A percentile compares a stretch with the other conserved stretches of the same genome.
Evolutionary conservation across 768 basidiomycete genomes (phyloP).

Genomic region (Hygrocybe coccinea): DNA sequence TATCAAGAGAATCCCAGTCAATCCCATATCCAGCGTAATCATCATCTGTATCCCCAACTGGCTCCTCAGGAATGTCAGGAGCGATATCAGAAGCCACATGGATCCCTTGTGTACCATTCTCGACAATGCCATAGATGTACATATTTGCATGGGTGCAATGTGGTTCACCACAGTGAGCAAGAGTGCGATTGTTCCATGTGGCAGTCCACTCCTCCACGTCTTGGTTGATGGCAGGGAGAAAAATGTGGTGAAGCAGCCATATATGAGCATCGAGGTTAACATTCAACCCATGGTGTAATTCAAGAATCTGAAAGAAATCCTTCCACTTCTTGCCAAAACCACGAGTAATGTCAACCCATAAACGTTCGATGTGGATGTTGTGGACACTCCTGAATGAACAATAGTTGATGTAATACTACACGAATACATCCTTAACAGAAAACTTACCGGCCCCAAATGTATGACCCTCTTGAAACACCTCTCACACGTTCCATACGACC

Average conservation of each 20-base stretch:
- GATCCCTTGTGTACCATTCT: constrained; percentile 27
- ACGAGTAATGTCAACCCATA: constrained; percentile 37
- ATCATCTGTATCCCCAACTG: constrained; percentile 2
- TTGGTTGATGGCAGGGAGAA: constrained; percentile 28
- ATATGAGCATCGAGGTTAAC: constrained; percentile 25
- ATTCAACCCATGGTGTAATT: constrained; percentile 26
- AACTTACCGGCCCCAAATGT: constrained; percentile 35
- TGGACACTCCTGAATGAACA: constrained; percentile 31
- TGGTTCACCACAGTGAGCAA: constrained; percentile 18
- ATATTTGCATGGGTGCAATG: constrained; percentile 24
- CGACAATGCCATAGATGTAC: constrained; percentile 31
- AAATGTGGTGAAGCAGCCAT: constrained; percentile 39
- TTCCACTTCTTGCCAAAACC: constrained; percentile 37
- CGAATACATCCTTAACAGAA: background rate
- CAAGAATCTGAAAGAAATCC: constrained; percentile 32
- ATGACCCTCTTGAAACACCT: constrained; percentile 26
- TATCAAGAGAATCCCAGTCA: constrained; percentile 21
- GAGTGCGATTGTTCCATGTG: constrained; percentile 34
- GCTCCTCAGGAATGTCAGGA: background rate
- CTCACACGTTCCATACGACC: constrained; percentile 22
- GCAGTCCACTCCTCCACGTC: constrained; percentile 30
- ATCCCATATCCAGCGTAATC: constrained; percentile 22
- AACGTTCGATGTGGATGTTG: constrained; percentile 36
- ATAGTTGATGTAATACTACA: background rate
- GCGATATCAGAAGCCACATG: background rate